Conservation (phyloP, 306 rosid species). For the Arachis hypogaea region DNA sequence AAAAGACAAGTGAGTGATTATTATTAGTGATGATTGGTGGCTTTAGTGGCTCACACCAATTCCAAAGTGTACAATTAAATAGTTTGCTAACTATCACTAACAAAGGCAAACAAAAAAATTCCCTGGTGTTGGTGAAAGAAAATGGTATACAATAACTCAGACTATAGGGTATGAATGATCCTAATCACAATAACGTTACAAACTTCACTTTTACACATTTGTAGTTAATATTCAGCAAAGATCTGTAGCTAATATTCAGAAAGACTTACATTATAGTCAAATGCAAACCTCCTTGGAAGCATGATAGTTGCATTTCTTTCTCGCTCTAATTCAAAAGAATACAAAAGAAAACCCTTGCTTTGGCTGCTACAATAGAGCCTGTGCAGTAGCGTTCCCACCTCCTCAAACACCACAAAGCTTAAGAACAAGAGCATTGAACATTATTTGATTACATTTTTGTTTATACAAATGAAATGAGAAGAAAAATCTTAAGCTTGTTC, state of each 20-base stretch:
- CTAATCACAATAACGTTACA: conserved; percentile 42
- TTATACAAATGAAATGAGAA: not conserved
- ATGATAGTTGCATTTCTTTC: conserved; percentile 87
- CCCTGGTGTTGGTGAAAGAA: conserved; percentile 47
- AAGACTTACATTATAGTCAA: conserved; percentile 79
- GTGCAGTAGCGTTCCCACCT: conserved; percentile 90
- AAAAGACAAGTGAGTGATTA: too few relatives aligned
- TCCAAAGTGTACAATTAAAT: conserved; percentile 23
- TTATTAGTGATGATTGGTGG: too few relatives aligned
- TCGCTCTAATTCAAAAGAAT: conserved; percentile 79
- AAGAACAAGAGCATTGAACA: conserved; percentile 23
- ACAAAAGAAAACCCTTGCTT: conserved; percentile 74
- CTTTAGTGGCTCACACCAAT: conserved; percentile 20
- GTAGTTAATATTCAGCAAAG: conserved; percentile 11
- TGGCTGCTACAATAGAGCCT: conserved; percentile 85
- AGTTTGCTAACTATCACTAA: conserved; percentile 39
- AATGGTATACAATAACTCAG: conserved; percentile 31
- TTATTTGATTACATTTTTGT: not conserved
- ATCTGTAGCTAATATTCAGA: conserved; percentile 13
- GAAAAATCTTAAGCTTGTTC: conserved; percentile 6
- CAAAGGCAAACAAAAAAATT: conserved; percentile 51
- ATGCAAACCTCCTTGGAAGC: conserved; percentile 94
- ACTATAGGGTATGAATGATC: conserved; percentile 33
- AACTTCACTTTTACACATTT: conserved; percentile 51
- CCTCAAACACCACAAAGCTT: conserved; percentile 93